Base-by-base conservation (phyloP, 1,284 basidiomycete genomes). In the Leccinum solheimii region DNA sequence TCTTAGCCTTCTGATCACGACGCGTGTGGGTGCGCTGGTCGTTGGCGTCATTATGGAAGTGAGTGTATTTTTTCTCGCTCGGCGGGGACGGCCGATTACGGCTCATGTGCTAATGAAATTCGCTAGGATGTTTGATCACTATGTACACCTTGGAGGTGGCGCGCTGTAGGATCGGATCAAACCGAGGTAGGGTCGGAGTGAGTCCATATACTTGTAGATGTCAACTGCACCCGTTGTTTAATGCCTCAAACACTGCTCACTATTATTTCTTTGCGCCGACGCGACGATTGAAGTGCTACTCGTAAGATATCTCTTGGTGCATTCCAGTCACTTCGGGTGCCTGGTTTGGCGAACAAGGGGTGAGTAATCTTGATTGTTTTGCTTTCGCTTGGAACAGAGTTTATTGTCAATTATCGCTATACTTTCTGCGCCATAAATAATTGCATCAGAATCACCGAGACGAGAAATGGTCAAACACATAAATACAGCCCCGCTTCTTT, bases 41-140 rank as follows among this genome's bases (percentile, higher is more conserved):
- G 69, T 94, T 16, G 95, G 94, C 14, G 78, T 88, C n/a, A 68
- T 92, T 53, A 4, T 97, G 95, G 94, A 85, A 81, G 91, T 92
- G 67, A 72, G 58, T 34, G 21, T 30, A 21, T 54, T 40, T 45
- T 59, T 10, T 4, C 7, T 34, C 32, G 11, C 36, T 56, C 60
- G 45, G 64, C 38, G 34, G 6, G 6, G 6, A 48, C 6, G 19
- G 10, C 11, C 19, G 11, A 45, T 45, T 1, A 38, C n/a, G 8
- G 16, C 8, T 16, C 7, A 38, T 38, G 14, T n/a, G n/a, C 40
- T 43, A 43, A 43, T 19, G 16, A 43, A 38, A n/a, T 43, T 5
- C 3, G 4, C n/a, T 43, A 49, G 48, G 48, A 21, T 49, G 21
- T 87, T 94, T 68, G 91, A 94, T 68, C 92, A 94, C 71, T 88